phyloP scores from a whole-genome alignment of 1,139 yeast genomes.

The Yamadazyma dendronema region DNA sequence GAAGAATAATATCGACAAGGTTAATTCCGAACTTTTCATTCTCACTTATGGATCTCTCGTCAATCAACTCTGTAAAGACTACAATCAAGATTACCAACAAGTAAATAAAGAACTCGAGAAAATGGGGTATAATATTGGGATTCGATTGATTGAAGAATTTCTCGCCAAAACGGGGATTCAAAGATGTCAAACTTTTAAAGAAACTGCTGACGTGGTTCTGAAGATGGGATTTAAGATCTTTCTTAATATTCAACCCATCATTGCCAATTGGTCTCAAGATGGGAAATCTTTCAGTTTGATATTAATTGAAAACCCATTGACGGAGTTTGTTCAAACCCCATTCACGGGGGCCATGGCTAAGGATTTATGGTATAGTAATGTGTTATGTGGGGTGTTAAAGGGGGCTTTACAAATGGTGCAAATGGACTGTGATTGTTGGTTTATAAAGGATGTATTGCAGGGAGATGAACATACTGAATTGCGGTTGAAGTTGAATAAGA shows the following conservation, averaged over 20 bases:
- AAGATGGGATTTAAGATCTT: slow-evolving; percentile 91
- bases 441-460: slow-evolving; percentile 74
- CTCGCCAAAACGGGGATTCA: slow-evolving; percentile 82
- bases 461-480: slow-evolving; percentile 86
- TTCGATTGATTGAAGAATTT: slow-evolving; percentile 88
- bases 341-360: slow-evolving; percentile 65
- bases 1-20: slow-evolving; percentile 86
- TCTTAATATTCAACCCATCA: slow-evolving; percentile 73
- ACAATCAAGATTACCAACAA: slow-evolving; percentile 66
- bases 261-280: slow-evolving; percentile 77
- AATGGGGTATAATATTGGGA: slow-evolving; percentile 96
- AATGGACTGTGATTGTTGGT: slow-evolving; percentile 80
- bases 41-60: slow-evolving; percentile 93
- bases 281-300: slow-evolving; percentile 72
- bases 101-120: slow-evolving; percentile 82
- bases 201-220: slow-evolving; percentile 82
- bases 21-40: slow-evolving; percentile 89
- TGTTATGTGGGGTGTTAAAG: slow-evolving; percentile 82
- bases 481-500: slow-evolving; percentile 64
- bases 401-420: slow-evolving; percentile 98
- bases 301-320: slow-evolving; percentile 82
- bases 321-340: slow-evolving; percentile 94
- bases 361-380: slow-evolving; percentile 90
- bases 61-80: slow-evolving; percentile 87
- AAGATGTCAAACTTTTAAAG: slow-evolving; percentile 76